Conservation (phyloP, 768 basidiomycete genomes). For the Vishniacozyma victoriae region DNA sequence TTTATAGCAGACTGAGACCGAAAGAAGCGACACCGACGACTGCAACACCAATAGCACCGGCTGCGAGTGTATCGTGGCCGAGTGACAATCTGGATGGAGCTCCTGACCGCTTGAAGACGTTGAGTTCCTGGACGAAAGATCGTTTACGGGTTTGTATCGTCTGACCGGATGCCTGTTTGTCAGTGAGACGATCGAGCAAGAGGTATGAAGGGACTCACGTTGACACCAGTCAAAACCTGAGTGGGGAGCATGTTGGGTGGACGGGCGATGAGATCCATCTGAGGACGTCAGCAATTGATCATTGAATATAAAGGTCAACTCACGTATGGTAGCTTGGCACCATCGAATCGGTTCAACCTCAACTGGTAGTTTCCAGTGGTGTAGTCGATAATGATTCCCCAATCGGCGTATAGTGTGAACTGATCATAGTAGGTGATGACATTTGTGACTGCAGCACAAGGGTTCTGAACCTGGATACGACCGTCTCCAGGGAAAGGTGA, state of each 20-base stretch:
- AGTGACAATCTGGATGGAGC: too few species aligned
- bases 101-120: slow-evolving; percentile 29
- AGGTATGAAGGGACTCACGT: slow-evolving; percentile 26
- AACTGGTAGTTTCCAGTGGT: slow-evolving; percentile 59
- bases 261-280: slow-evolving; percentile 49
- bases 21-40: too few species aligned
- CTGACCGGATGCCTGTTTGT: slow-evolving; percentile 33
- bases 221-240: slow-evolving; percentile 53
- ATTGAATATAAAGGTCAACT: background rate
- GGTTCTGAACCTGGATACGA: slow-evolving; percentile 88
- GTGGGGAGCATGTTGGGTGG: slow-evolving; percentile 86
- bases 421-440: slow-evolving; percentile 78
- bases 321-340: slow-evolving; percentile 65
- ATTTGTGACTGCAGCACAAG: slow-evolving; percentile 81
- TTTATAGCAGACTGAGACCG: too few species aligned
- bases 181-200: slow-evolving; percentile 1
- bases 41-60: too few species aligned
- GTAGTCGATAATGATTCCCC: slow-evolving; percentile 69
- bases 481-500: slow-evolving; percentile 71
- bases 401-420: slow-evolving; percentile 53
- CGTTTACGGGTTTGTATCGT: slow-evolving; percentile 32
- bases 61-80: too few species aligned
- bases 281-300: slow-evolving; percentile 1
- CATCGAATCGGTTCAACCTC: slow-evolving; percentile 72
- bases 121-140: slow-evolving; percentile 16